Conservation (phyloP, 2,329 filamentous ascomycete species). For the Monilinia fructigena region DNA sequence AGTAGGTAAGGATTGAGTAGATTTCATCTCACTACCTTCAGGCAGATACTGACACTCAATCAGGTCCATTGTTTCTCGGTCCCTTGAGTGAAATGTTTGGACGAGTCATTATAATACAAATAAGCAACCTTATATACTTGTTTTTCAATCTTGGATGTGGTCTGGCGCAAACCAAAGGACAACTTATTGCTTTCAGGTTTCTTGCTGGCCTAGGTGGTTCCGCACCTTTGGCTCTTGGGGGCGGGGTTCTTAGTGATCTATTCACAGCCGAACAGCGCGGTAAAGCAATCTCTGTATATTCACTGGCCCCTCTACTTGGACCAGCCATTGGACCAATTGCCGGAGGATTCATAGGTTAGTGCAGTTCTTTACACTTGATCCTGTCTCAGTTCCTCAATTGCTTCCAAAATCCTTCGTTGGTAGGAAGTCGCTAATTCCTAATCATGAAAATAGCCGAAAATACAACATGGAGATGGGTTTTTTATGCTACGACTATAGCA, state of each 20-base stretch:
- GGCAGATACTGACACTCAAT: slow-evolving; percentile 35
- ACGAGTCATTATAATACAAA: slow-evolving; percentile 45
- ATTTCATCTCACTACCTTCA: background rate
- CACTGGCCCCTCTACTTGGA: slow-evolving; percentile 39
- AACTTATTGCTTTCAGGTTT: slow-evolving; percentile 49
- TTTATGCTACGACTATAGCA: slow-evolving; percentile 50
- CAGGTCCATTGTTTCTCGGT: slow-evolving; percentile 57
- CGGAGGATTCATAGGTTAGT: background rate
- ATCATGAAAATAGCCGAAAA: slow-evolving; percentile 43
- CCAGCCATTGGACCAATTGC: slow-evolving; percentile 44
- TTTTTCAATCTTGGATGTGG: slow-evolving; percentile 54
- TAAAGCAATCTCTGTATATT: slow-evolving; percentile 42
- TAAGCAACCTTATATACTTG: slow-evolving; percentile 51
- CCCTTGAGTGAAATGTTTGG: slow-evolving; percentile 55
- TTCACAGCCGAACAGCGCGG: slow-evolving; percentile 51
- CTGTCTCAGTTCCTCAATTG: background rate
- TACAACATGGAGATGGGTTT: slow-evolving; percentile 54
- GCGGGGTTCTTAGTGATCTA: slow-evolving; percentile 46
- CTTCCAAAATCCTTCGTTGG: background rate
- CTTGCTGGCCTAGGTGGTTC: slow-evolving; percentile 51
- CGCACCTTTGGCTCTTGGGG: slow-evolving; percentile 48
- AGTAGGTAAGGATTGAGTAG: slow-evolving; percentile 1
- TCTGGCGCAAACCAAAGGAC: slow-evolving; percentile 45
- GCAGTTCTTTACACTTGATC: no score
- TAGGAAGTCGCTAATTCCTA: background rate